Percentiles rank a stretch among this genome's conserved stretches.
Evolutionary conservation across 1,284 basidiomycete genomes (phyloP).

Genomic region (Ustilago nuda): DNA sequence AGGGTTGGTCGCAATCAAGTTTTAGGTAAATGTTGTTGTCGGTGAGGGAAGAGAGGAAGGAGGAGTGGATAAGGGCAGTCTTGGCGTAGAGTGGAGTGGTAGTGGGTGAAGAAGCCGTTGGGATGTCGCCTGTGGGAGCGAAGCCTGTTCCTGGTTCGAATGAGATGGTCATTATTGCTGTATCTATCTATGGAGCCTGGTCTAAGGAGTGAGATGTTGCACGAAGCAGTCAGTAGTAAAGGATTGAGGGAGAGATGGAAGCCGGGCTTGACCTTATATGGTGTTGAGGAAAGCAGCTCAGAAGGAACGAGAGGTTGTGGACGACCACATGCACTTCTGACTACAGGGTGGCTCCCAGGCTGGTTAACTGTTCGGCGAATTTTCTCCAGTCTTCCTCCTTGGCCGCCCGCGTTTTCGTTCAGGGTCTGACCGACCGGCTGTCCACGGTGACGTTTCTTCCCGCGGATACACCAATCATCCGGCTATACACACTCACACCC

Average conservation of each 20-base stretch:
- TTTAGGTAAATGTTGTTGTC: conserved; percentile 64
- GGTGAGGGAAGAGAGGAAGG: conserved; percentile 14
- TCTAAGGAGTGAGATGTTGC: too few relatives aligned
- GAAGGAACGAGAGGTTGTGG: too few relatives aligned
- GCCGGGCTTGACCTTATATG: too few relatives aligned
- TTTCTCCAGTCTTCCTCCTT: background rate
- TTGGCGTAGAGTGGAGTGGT: conserved; percentile 7
- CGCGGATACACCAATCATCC: background rate
- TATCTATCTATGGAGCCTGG: too few relatives aligned
- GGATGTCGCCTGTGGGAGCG: background rate
- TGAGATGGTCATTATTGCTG: conserved; percentile 11
- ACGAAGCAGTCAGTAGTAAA: too few relatives aligned
- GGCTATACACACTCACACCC: background rate
- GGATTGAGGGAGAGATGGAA: too few relatives aligned
- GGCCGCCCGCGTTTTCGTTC: background rate
- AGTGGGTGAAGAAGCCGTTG: background rate
- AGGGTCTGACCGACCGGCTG: background rate
- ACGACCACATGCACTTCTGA: background rate
- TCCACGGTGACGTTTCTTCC: background rate
- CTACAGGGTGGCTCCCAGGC: background rate
- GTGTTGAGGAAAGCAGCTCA: too few relatives aligned
- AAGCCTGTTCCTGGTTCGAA: background rate
- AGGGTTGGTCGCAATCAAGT: conserved; percentile 66
- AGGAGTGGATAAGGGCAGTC: conserved; percentile 30
- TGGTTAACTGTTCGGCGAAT: conserved; percentile 18